A percentile compares a stretch with the other conserved stretches of the same genome.
Evolutionary conservation across 805 yeast species (phyloP).

Genomic region (Ogataea henricii): DNA sequence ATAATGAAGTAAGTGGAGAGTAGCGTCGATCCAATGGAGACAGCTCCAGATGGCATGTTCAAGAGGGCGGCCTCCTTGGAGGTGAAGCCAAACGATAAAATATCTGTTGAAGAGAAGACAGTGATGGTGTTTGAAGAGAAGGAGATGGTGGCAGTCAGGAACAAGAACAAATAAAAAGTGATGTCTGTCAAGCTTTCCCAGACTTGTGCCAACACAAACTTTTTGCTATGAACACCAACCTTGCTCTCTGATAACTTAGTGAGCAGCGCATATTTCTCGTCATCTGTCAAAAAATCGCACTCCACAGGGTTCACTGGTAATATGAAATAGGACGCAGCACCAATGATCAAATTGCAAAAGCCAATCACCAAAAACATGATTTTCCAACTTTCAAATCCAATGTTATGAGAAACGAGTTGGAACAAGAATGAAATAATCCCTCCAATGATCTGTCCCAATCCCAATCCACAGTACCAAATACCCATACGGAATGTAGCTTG

Average conservation of each 20-base stretch:
- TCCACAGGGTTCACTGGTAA: slow-evolving; percentile 51
- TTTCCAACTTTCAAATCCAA: slow-evolving; percentile 56
- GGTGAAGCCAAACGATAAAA: slow-evolving; percentile 53
- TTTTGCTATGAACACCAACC: slow-evolving; percentile 53
- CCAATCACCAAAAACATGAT: slow-evolving; percentile 61
- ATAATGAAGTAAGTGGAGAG: slow-evolving; percentile 22
- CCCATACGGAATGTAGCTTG: slow-evolving; percentile 38
- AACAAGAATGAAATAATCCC: slow-evolving; percentile 53
- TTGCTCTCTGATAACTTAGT: slow-evolving; percentile 49
- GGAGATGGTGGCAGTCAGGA: slow-evolving; percentile 48
- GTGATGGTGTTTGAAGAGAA: slow-evolving; percentile 56
- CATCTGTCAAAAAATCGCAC: slow-evolving; percentile 14
- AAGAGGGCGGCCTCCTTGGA: slow-evolving; percentile 46
- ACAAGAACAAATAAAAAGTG: slow-evolving; percentile 50
- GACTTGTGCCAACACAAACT: slow-evolving; percentile 46
- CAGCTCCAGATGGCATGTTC: slow-evolving; percentile 60
- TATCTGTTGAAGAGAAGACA: slow-evolving; percentile 54
- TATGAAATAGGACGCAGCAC: slow-evolving; percentile 42
- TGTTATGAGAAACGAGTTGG: slow-evolving; percentile 46
- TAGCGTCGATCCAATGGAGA: slow-evolving; percentile 44
- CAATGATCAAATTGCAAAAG: slow-evolving; percentile 50
- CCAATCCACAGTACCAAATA: slow-evolving; percentile 38
- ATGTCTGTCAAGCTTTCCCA: slow-evolving; percentile 49
- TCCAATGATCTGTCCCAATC: slow-evolving; percentile 48
- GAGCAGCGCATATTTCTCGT: slow-evolving; percentile 44